Percentiles rank a stretch among this genome's conserved stretches.
Conservation (phyloP, 352 stramenopile genomes). For the Globisporangium orthogonon region DNA sequence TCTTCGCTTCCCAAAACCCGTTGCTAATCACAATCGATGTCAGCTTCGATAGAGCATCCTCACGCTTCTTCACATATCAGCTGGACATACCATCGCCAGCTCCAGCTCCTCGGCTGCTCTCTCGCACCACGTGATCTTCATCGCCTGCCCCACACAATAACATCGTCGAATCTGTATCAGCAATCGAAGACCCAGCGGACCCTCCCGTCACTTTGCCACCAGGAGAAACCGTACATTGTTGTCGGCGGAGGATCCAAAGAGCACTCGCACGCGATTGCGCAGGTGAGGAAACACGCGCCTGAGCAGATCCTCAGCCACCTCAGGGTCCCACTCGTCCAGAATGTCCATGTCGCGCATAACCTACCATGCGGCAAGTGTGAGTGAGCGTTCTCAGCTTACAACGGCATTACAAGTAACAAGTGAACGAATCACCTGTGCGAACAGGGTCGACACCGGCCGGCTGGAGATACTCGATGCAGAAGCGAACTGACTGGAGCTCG, state of each 20-base stretch:
- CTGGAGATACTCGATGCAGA: not conserved
- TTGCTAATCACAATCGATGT: not conserved
- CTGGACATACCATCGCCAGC: constrained; percentile 3
- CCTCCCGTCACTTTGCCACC: not conserved
- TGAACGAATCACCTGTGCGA: constrained; percentile 5
- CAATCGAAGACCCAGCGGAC: not conserved
- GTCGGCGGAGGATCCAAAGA: not conserved
- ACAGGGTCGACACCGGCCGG: constrained; percentile 7
- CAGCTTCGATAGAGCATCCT: not conserved
- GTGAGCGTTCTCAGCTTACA: not conserved
- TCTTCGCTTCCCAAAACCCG: not conserved
- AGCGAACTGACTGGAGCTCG: no score
- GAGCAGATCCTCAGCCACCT: constrained; percentile 7
- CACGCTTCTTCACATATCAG: not conserved
- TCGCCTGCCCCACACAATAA: not conserved
- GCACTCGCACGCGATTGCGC: constrained; percentile 8
- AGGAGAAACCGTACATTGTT: not conserved
- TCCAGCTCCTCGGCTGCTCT: constrained; percentile 10
- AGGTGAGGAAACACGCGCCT: constrained; percentile 11
- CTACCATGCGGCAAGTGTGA: not conserved
- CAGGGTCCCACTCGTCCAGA: constrained; percentile 14
- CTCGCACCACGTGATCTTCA: constrained; percentile 10
- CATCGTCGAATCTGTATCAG: not conserved
- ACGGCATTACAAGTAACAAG: not conserved
- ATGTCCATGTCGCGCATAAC: constrained; percentile 16